These are phyloP conservation scores for Gonapodya prolifera DNA, from an alignment of 192 early-diverging fungal genomes.

Conservation along the genomic window DNA sequence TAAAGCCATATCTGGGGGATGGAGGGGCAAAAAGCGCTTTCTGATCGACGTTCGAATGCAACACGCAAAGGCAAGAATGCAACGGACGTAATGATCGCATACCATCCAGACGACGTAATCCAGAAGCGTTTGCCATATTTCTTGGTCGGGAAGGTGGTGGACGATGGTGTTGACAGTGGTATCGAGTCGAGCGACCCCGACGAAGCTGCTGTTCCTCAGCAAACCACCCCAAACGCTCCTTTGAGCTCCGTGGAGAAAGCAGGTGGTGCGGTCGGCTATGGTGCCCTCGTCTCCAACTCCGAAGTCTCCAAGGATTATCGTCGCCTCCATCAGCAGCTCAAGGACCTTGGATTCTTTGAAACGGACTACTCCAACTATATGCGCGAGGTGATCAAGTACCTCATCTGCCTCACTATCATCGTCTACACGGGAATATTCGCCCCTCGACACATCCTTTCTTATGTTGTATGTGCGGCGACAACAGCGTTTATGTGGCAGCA, in stretches of 20 bases:
- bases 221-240: constrained; percentile 34
- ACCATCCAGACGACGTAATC: constrained; percentile 75
- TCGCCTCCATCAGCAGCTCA: constrained; percentile 50
- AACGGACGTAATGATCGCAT: constrained; percentile 73
- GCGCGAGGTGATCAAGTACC: constrained; percentile 17
- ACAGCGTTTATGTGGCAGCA: constrained; percentile 80
- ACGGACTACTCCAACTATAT: constrained; percentile 25
- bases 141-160: constrained; percentile 58
- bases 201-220: constrained; percentile 16
- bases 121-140: neutral
- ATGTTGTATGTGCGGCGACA: constrained; percentile 28
- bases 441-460: constrained; percentile 13
- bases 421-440: constrained; percentile 16
- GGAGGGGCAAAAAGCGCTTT: neutral
- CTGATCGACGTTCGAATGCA: neutral
- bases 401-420: constrained; percentile 18
- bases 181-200: constrained; percentile 16
- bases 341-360: constrained; percentile 48
- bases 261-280: constrained; percentile 16
- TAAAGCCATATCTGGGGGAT: constrained; percentile 12
- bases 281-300: constrained; percentile 22
- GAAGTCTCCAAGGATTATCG: constrained; percentile 37
- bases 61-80: constrained; percentile 45
- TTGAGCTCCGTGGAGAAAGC: constrained; percentile 22
- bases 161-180: constrained; percentile 12